Percentiles rank a stretch among this genome's conserved stretches.
These are phyloP conservation scores for Pancytospora philotis DNA, from an alignment of 371 early-diverging fungal genomes.

Conservation along the genomic window DNA sequence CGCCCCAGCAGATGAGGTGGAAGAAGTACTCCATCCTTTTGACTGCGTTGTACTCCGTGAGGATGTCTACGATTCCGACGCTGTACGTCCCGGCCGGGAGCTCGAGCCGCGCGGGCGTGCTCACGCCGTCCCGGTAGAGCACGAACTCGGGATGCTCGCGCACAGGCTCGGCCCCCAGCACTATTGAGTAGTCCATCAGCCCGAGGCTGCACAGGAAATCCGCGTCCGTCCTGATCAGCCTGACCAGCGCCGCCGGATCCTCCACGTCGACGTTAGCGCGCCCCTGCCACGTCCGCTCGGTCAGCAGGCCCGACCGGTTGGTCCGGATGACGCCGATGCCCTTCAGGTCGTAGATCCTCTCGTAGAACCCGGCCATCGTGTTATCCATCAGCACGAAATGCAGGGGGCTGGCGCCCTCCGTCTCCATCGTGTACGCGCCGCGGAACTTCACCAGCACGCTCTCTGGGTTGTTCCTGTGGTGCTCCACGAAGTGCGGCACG, in stretches of 20 bases:
- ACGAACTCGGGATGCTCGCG: background rate
- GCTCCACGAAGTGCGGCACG: constrained; percentile 13
- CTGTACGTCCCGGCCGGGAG: background rate
- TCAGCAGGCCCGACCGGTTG: background rate
- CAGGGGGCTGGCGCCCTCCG: background rate
- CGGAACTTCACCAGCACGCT: constrained; percentile 18
- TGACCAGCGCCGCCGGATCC: background rate
- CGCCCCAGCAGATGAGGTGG: constrained; percentile 37
- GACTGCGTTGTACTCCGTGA: constrained; percentile 30
- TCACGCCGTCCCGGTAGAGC: background rate
- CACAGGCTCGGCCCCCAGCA: constrained; percentile 6
- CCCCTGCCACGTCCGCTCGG: constrained; percentile 4
- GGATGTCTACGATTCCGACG: constrained; percentile 53
- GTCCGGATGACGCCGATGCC: constrained; percentile 36
- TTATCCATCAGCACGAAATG: constrained; percentile 53
- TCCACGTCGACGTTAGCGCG: constrained; percentile 5
- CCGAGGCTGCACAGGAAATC: constrained; percentile 30
- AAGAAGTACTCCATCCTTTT: constrained; percentile 39
- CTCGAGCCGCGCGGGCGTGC: background rate
- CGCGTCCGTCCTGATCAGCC: constrained; percentile 37
- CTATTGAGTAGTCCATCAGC: constrained; percentile 53
- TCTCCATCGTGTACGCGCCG: constrained; percentile 19
- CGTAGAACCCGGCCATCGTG: constrained; percentile 11
- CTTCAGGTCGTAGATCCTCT: constrained; percentile 47
- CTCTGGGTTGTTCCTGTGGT: constrained; percentile 19